Percentiles rank a stretch among this genome's conserved stretches.
These are phyloP conservation scores for Pontederia paniculata DNA, from an alignment of 176 grass and related monocot genomes.

Conservation along the genomic window DNA sequence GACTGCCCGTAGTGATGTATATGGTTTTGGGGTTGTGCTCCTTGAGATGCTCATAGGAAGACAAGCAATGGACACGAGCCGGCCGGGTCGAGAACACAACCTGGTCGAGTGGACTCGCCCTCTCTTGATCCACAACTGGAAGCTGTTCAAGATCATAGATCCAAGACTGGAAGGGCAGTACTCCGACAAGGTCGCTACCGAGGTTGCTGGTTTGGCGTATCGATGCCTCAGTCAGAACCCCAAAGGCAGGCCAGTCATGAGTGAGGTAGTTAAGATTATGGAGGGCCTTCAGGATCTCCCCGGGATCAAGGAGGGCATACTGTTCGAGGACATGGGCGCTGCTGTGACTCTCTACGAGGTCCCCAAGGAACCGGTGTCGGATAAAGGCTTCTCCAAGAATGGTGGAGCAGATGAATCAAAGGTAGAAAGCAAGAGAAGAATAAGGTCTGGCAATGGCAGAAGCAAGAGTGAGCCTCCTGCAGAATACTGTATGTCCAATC, in stretches of 20 bases:
- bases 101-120: not conserved
- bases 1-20: constrained; percentile 9
- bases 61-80: constrained; percentile 3
- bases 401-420: not conserved
- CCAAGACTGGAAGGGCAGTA: constrained; percentile 13
- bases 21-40: constrained; percentile 13
- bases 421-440: constrained; percentile 32
- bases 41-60: constrained; percentile 9
- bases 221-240: constrained; percentile 16
- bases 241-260: constrained; percentile 10
- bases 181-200: not conserved
- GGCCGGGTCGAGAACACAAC: not conserved
- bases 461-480: constrained; percentile 84
- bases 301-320: not conserved
- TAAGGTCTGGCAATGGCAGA: constrained; percentile 47
- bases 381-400: not conserved
- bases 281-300: not conserved
- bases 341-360: constrained; percentile 8
- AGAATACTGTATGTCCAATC: constrained; percentile 66
- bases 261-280: not conserved
- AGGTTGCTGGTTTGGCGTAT: not conserved
- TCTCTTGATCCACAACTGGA: not conserved
- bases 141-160: not conserved
- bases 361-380: not conserved
- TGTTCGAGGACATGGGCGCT: not conserved